Evolutionary conservation across 306 rosid species (phyloP), one percentile per base, ranked within the genome.

Genomic region (Elaeagnus macrophylla): DNA sequence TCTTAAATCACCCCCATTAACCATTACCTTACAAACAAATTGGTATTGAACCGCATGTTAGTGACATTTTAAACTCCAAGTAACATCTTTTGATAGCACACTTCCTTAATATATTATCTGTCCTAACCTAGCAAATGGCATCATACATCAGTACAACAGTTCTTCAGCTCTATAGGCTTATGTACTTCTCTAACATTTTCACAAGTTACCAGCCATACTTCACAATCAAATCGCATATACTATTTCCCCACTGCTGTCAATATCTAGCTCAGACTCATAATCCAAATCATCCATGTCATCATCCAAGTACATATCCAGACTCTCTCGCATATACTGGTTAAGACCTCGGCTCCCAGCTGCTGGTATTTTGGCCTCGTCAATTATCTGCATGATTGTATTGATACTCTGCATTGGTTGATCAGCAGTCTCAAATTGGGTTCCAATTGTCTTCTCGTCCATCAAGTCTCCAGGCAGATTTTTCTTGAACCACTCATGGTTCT

Each of bases 221-320:
- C 13, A 44, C 15, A 25, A 60, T 74, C 70, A 86, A 43, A 83
- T 72, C 53, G 97, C 97, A 73, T 84, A 91, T 20, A 91, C 95
- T 45, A 91, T 86, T 70, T 86, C 96, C 64, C 89, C 97, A 20
- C 96, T 91, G 76, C 96, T 91, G 68, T 91, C 97, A 25, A 80
- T 71, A 61, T 84, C 95, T 19, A 82, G 97, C 66, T 91, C 89
- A 10, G 81, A 86, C 50, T 86, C 96, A 8, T 87, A 77, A 17
- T 84, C 91, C 5, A 76, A 43, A 55, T 82, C 97, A 7, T 80
- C 97, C 81, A 80, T 81, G 74, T 80, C 87, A 16, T 89, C 86
- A 35, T 86, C 95, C 74, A 66, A 40, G 18, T 88, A 88, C 74
- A 66, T 44, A 18, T 88, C 90, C 41, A 75, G 52, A 76, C 40